Conservation (phyloP, 2,329 filamentous ascomycete genomes). For the Aspergillus ochraceoroseus region DNA sequence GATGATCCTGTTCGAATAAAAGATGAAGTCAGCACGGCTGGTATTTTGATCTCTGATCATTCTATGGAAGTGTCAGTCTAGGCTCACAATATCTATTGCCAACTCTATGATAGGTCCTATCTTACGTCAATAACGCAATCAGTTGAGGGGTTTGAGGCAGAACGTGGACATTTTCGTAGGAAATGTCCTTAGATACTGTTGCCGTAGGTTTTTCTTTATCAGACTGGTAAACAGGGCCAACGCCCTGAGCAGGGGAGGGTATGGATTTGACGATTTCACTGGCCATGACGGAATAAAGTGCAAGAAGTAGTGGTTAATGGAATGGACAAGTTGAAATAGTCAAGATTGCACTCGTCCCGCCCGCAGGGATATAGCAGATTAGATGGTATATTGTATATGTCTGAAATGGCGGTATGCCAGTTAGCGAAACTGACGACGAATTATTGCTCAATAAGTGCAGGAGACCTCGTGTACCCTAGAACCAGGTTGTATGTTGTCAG, state of each 20-base stretch:
- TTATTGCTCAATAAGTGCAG: no score
- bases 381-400: no score
- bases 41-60: slow-evolving; percentile 94
- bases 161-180: slow-evolving; percentile 82
- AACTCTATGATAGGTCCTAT: slow-evolving; percentile 24
- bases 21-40: slow-evolving; percentile 92
- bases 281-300: slow-evolving; percentile 22
- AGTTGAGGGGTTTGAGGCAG: slow-evolving; percentile 91
- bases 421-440: no score
- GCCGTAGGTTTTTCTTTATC: slow-evolving; percentile 75
- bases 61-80: slow-evolving; percentile 46
- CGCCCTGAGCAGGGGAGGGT: slow-evolving; percentile 55
- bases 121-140: slow-evolving; percentile 95
- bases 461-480: no score
- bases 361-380: no score
- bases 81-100: not conserved
- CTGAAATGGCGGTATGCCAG: no score
- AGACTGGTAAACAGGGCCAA: slow-evolving; percentile 74
- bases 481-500: no score
- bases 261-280: slow-evolving; percentile 27
- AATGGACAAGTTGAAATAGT: no score
- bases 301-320: no score
- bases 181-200: slow-evolving; percentile 78
- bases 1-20: slow-evolving; percentile 98
- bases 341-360: no score